Conservation (phyloP, 2,329 filamentous ascomycete species). For the Akanthomyces uredinophilus region DNA sequence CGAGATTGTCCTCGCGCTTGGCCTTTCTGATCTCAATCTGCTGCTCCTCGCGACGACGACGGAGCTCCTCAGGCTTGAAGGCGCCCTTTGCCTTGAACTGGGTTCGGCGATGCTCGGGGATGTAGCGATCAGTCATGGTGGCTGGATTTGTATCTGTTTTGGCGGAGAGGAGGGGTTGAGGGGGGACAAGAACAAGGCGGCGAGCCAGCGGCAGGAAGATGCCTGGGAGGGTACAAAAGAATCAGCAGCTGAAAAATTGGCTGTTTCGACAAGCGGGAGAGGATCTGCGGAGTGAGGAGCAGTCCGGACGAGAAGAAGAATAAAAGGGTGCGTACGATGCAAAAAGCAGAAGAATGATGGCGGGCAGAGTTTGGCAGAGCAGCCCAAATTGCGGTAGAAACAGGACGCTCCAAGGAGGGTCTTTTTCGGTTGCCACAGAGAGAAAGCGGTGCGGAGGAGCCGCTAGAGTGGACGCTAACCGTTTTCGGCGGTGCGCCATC, state of each 20-base stretch:
- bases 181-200: slow-evolving; percentile 16
- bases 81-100: slow-evolving; percentile 99
- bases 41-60: slow-evolving; percentile 96
- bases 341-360: slow-evolving; percentile 8
- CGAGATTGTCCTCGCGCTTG: slow-evolving; percentile 97
- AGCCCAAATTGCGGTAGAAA: slow-evolving; percentile 14
- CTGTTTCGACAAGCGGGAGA: neutral
- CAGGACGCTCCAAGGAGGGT: slow-evolving; percentile 9
- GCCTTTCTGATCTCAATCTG: slow-evolving; percentile 98
- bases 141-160: slow-evolving; percentile 29
- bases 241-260: neutral
- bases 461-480: slow-evolving; percentile 2
- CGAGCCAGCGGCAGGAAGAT: neutral
- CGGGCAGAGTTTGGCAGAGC: slow-evolving; percentile 13
- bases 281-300: slow-evolving; percentile 9
- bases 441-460: slow-evolving; percentile 9
- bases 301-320: slow-evolving; percentile 4
- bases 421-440: slow-evolving; percentile 14
- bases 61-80: slow-evolving; percentile 98
- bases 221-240: neutral
- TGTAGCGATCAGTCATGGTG: slow-evolving; percentile 97
- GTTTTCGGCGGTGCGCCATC: neutral
- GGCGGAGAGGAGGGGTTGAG: slow-evolving; percentile 17
- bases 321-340: slow-evolving; percentile 10
- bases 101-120: slow-evolving; percentile 97